Base-by-base conservation (phyloP, 257 asterid species). In the Cruciata laevipes region DNA sequence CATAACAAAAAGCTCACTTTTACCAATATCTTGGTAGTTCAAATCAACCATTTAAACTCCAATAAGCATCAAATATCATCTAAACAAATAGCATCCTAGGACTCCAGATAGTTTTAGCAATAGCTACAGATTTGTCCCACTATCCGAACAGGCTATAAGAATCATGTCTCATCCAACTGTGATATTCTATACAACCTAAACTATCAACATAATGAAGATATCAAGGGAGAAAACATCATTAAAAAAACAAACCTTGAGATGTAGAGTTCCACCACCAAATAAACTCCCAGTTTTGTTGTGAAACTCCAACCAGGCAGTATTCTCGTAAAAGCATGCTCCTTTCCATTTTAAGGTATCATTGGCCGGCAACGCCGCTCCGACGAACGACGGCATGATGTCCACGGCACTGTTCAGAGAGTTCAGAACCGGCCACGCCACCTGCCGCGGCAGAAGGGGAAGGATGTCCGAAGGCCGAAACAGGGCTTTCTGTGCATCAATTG, bases 251-350 rank as follows among this genome's bases (percentile, higher is more conserved):
- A 88, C 97, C 96, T 90, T 88, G 66, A 90, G 68, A 77, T 86
- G 97, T 68, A 90, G 95, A 40, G 96, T 90, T 5, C 95, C 97
- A 8, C 97, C 97, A 47, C 95, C 97, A 79, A 85, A 90, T 71
- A 77, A 65, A 66, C 69, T 86, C 9, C 85, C 81, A 66, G 77
- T 78, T 69, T 88, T 84, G 62, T 88, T 90, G 71, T 88, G 84
- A 40, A 90, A 89, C 76, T 69, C 90, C 80, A 90, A 59, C 95
- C 95, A 83, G 71, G 97, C 97, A 51, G 73, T 84, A 72, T 86
- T 90, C 30, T 87, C 52, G 72, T 77, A 84, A 49, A 90, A 90
- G 71, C 97, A 90, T 40, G 96, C 86, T 30, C 96, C 96, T 78
- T 91, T 85, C 96, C 97, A 91, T 40, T 80, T 66, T 52, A 83